Conservation (phyloP, 495 filamentous ascomycete species). For the Haplographium delicatum region DNA sequence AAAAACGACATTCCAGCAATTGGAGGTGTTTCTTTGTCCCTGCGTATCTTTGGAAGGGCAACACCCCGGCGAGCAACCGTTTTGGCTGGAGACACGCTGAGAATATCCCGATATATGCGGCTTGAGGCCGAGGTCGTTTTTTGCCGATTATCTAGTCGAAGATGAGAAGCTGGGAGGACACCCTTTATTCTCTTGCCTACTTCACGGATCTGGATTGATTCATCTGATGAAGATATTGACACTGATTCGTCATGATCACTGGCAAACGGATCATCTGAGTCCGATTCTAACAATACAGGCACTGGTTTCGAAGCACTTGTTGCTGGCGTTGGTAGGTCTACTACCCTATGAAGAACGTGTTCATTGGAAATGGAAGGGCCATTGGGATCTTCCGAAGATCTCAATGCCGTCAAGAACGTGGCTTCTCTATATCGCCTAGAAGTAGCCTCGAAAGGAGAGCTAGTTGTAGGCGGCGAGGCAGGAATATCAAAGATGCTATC, state of each 20-base stretch:
- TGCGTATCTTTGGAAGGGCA: slow-evolving; percentile 29
- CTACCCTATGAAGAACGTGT: not conserved
- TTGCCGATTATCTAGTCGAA: slow-evolving; percentile 59
- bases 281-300: slow-evolving; percentile 24
- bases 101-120: slow-evolving; percentile 24
- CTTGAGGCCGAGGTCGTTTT: slow-evolving; percentile 36
- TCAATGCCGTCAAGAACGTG: slow-evolving; percentile 5
- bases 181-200: slow-evolving; percentile 61
- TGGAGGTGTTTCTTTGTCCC: slow-evolving; percentile 5
- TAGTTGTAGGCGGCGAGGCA: slow-evolving; percentile 30
- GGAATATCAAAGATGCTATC: slow-evolving; percentile 24
- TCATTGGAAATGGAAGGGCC: not conserved
- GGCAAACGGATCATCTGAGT: slow-evolving; percentile 17
- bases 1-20: slow-evolving; percentile 25
- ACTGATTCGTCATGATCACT: not conserved
- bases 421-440: not conserved
- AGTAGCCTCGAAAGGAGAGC: slow-evolving; percentile 13
- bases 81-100: slow-evolving; percentile 12
- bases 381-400: slow-evolving; percentile 9
- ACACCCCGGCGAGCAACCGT: slow-evolving; percentile 46
- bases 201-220: slow-evolving; percentile 37
- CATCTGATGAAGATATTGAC: slow-evolving; percentile 28
- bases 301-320: slow-evolving; percentile 20
- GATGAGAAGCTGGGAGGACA: slow-evolving; percentile 87
- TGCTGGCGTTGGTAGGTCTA: slow-evolving; percentile 20